Conservation (phyloP, 1,284 basidiomycete genomes). For the Pyrrhoderma noxium region DNA sequence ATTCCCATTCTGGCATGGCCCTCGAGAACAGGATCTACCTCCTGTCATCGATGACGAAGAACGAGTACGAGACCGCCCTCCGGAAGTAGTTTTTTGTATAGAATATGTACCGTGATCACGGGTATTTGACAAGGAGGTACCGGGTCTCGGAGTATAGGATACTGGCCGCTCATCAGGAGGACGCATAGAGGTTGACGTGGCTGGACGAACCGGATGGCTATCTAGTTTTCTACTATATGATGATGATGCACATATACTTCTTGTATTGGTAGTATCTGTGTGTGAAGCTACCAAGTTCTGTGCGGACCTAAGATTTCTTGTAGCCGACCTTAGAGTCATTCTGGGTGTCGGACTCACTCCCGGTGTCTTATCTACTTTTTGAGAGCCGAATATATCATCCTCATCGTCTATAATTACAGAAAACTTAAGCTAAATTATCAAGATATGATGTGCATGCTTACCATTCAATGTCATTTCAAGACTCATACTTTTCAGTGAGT, state of each 20-base stretch:
- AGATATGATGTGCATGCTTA: too few relatives aligned
- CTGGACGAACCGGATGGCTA: conserved; percentile 1
- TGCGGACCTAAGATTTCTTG: neutral
- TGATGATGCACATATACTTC: neutral
- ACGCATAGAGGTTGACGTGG: conserved; percentile 3
- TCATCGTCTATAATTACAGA: conserved; percentile 5
- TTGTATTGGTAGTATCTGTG: neutral
- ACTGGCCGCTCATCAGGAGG: conserved; percentile 1
- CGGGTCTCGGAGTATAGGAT: conserved; percentile 4
- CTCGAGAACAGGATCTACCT: neutral
- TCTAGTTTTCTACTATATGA: neutral
- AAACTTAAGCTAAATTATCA: too few relatives aligned
- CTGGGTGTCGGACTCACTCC: too few relatives aligned
- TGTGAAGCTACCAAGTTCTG: neutral
- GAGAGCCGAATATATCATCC: conserved; percentile 14
- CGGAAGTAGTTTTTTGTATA: neutral
- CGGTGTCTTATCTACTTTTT: neutral
- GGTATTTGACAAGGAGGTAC: conserved; percentile 5
- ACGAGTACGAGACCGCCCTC: too few relatives aligned
- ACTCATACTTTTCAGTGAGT: neutral
- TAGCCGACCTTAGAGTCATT: neutral
- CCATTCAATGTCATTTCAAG: neutral
- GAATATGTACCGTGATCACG: neutral
- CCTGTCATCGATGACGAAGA: neutral
- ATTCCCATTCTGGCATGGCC: neutral